Conservation (phyloP, 768 basidiomycete genomes). For the Macrolepiota albuminosa region DNA sequence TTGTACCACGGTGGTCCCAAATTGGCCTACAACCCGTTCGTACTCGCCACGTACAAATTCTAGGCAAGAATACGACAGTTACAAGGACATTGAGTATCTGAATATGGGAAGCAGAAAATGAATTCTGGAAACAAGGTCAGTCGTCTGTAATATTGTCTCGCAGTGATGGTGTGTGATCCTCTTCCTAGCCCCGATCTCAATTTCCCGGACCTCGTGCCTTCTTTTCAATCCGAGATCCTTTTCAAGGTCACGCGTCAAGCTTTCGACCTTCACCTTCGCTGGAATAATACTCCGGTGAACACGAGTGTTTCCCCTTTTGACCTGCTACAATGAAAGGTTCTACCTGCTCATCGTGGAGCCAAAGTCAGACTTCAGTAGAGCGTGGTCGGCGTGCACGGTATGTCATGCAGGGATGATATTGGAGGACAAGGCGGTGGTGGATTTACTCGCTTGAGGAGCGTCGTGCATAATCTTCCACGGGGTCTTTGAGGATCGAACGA, state of each 20-base stretch:
- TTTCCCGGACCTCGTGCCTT: no score
- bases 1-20: not conserved
- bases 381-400: no score
- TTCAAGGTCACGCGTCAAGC: no score
- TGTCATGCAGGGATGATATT: no score
- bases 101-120: not conserved
- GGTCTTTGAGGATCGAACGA: not conserved
- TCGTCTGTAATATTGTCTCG: not conserved
- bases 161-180: not conserved
- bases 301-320: not conserved
- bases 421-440: no score
- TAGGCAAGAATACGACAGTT: not conserved
- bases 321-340: not conserved
- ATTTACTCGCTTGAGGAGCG: not conserved
- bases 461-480: not conserved
- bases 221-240: no score
- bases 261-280: no score
- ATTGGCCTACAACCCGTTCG: not conserved
- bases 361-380: no score
- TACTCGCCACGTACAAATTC: not conserved
- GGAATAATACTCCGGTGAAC: not conserved
- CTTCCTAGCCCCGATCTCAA: no score
- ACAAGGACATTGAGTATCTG: not conserved
- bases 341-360: no score
- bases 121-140: not conserved